Evolutionary conservation across 352 stramenopile genomes (phyloP).

Genomic region (Phytopythium kandeliae): DNA sequence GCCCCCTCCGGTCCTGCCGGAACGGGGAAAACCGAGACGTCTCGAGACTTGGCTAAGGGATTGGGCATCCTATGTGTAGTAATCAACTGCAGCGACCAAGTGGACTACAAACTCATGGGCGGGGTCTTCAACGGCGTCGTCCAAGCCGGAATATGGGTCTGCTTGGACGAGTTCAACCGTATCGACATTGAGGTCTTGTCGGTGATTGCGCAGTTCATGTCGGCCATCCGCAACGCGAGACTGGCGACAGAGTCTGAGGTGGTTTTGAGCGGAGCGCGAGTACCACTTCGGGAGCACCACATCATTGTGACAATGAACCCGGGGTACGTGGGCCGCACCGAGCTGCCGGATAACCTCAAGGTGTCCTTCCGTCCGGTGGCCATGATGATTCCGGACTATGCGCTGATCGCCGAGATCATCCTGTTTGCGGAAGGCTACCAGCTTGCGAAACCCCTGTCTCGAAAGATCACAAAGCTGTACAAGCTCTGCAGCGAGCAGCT

Average conservation of each 20-base stretch:
- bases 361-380: constrained; percentile 78
- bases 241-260: constrained; percentile 29
- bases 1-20: constrained; percentile 86
- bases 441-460: constrained; percentile 46
- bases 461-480: constrained; percentile 75
- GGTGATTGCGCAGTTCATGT: constrained; percentile 86
- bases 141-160: constrained; percentile 77
- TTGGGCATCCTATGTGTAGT: constrained; percentile 92
- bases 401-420: constrained; percentile 80
- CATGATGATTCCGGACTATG: constrained; percentile 89
- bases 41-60: constrained; percentile 90
- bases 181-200: constrained; percentile 87
- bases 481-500: constrained; percentile 85
- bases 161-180: constrained; percentile 89
- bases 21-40: constrained; percentile 94
- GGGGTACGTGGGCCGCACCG: constrained; percentile 67
- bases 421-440: constrained; percentile 81
- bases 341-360: constrained; percentile 85
- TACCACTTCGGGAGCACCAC: constrained; percentile 60
- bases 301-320: constrained; percentile 90
- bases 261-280: constrained; percentile 46
- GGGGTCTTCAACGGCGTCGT: constrained; percentile 82
- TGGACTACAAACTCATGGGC: constrained; percentile 88
- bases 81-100: constrained; percentile 96
- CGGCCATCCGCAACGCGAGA: constrained; percentile 46